A percentile compares a stretch with the other conserved stretches of the same genome.
phyloP scores from a whole-genome alignment of 2,329 filamentous ascomycete genomes.

The Dothiorella sarmentorum region DNA sequence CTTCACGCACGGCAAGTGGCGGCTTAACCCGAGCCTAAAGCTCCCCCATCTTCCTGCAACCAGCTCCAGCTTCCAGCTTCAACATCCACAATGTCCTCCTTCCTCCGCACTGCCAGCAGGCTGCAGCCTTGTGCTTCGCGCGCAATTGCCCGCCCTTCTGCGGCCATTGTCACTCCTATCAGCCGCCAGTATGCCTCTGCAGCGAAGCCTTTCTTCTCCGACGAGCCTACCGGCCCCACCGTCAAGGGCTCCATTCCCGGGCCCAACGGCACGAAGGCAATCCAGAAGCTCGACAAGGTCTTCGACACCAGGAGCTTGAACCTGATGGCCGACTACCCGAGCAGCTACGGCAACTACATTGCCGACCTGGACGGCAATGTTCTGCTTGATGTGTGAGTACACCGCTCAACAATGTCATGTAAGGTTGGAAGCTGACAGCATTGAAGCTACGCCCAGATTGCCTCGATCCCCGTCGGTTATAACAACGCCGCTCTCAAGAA shows the following conservation, averaged over 20 bases:
- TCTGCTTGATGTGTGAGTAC: conserved; percentile 65
- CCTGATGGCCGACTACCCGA: conserved; percentile 42
- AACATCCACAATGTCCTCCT: conserved; percentile 28
- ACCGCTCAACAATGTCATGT: neutral
- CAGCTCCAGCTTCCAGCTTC: neutral
- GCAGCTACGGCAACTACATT: conserved; percentile 69
- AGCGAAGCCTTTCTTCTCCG: conserved; percentile 52
- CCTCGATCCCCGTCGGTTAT: conserved; percentile 88
- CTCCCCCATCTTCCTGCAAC: neutral
- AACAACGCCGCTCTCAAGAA: conserved; percentile 76
- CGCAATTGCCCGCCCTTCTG: conserved; percentile 24
- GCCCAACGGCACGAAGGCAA: conserved; percentile 66
- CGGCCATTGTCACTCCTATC: conserved; percentile 22
- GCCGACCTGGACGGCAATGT: conserved; percentile 68
- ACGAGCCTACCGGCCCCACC: conserved; percentile 56
- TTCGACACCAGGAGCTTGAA: conserved; percentile 86
- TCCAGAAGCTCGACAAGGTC: conserved; percentile 69
- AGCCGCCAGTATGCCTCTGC: conserved; percentile 33
- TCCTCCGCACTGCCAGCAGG: conserved; percentile 30
- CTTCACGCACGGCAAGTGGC: conserved; percentile 11
- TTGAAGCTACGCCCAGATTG: conserved; percentile 78
- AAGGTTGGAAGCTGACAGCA: neutral
- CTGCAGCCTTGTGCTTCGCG: conserved; percentile 24
- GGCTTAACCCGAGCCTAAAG: conserved; percentile 9
- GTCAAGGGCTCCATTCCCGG: conserved; percentile 66